These are phyloP conservation scores for Taphrina flavorubra DNA, from an alignment of 1,139 yeast genomes.

Conservation along the genomic window DNA sequence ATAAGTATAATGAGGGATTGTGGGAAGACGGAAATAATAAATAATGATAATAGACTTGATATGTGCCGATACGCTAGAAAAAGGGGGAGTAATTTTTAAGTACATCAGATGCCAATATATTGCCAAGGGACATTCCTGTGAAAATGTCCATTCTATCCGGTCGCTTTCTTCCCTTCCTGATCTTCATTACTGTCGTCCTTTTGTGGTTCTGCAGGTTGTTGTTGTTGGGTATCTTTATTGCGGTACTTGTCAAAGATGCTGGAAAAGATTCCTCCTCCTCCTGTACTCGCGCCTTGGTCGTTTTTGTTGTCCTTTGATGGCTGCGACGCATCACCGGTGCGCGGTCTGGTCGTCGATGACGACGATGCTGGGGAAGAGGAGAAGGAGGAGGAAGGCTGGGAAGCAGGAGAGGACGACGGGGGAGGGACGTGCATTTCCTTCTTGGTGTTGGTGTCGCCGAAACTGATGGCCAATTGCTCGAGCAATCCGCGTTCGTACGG, in stretches of 20 bases:
- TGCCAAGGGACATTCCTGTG: background rate
- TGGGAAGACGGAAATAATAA: too few species aligned
- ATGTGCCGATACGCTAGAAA: constrained; percentile 17
- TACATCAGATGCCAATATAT: too few species aligned
- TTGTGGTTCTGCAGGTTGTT: background rate
- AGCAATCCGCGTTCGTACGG: constrained; percentile 70
- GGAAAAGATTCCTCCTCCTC: constrained; percentile 14
- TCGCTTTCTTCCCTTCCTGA: constrained; percentile 21
- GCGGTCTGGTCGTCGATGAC: background rate
- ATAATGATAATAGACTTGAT: background rate
- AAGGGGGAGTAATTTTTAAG: background rate
- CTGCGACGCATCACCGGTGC: background rate
- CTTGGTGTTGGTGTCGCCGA: constrained; percentile 78
- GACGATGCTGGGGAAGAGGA: too few species aligned
- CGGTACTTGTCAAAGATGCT: constrained; percentile 40
- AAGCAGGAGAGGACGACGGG: background rate
- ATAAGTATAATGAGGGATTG: too few species aligned
- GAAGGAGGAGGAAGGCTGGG: too few species aligned
- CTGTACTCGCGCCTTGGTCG: background rate
- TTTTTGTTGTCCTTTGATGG: background rate
- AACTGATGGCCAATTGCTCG: constrained; percentile 92
- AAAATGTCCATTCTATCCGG: background rate
- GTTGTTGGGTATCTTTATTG: background rate
- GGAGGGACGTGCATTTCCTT: constrained; percentile 26
- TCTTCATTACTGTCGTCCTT: constrained; percentile 17